These are phyloP conservation scores for Ashbya aceris DNA, from an alignment of 1,139 yeast genomes.

Conservation along the genomic window DNA sequence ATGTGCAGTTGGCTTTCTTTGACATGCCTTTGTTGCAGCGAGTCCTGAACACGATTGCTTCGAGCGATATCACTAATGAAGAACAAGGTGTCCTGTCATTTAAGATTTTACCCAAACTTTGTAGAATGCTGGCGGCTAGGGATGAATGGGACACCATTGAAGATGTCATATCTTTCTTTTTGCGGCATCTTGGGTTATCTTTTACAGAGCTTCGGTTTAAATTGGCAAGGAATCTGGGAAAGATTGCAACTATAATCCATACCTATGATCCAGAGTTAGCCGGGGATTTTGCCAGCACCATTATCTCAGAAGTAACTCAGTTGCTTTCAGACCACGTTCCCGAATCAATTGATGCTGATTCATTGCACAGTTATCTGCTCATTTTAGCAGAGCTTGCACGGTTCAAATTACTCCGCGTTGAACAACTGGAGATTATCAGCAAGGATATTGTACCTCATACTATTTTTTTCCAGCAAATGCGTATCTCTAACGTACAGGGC, in stretches of 20 bases:
- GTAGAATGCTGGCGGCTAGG: slow-evolving; percentile 13
- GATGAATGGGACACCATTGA: slow-evolving; percentile 34
- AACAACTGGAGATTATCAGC: slow-evolving; percentile 7
- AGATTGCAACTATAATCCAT: slow-evolving; percentile 19
- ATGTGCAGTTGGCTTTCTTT: not conserved
- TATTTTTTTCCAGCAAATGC: slow-evolving; percentile 44
- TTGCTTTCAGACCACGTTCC: slow-evolving; percentile 12
- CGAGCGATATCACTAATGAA: slow-evolving; percentile 7
- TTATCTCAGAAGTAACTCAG: slow-evolving; percentile 14
- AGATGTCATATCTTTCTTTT: slow-evolving; percentile 38
- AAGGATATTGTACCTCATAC: slow-evolving; percentile 31
- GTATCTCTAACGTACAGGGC: slow-evolving; percentile 47
- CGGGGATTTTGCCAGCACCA: slow-evolving; percentile 19
- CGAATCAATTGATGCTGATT: slow-evolving; percentile 26
- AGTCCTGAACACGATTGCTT: slow-evolving; percentile 5
- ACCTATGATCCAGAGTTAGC: slow-evolving; percentile 19
- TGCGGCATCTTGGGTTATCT: slow-evolving; percentile 27
- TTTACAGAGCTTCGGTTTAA: slow-evolving; percentile 29
- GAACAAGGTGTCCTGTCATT: slow-evolving; percentile 11
- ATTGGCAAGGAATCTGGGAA: slow-evolving; percentile 29
- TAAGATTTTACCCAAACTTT: slow-evolving; percentile 26
- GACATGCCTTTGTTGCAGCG: not conserved
- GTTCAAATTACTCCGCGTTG: slow-evolving; percentile 17
- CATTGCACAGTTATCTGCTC: slow-evolving; percentile 28
- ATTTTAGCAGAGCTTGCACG: slow-evolving; percentile 33